These are phyloP conservation scores for Heliamphora pulchella DNA, from an alignment of 179 eudicot genomes.

Conservation along the genomic window DNA sequence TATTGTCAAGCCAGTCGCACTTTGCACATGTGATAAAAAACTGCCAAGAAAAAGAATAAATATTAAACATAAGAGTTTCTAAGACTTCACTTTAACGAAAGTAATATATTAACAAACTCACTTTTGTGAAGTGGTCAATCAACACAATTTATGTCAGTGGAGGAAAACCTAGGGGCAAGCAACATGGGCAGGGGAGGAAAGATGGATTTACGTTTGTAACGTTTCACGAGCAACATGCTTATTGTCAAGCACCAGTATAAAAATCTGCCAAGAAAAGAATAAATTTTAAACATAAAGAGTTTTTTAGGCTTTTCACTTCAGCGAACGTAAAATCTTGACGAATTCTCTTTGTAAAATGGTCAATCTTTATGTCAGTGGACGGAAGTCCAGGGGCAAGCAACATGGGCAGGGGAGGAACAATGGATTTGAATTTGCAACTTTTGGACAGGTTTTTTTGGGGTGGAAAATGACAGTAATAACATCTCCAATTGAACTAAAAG, in stretches of 20 bases:
- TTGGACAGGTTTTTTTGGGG: neutral
- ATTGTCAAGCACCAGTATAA: too few relatives aligned
- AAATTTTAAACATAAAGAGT: too few relatives aligned
- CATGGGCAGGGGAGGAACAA: neutral
- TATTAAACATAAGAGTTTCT: neutral
- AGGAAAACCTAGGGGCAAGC: neutral
- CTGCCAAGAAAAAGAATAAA: slow-evolving; percentile 39
- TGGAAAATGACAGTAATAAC: neutral
- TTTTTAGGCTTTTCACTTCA: too few relatives aligned
- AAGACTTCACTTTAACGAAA: neutral
- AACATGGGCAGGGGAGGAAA: neutral
- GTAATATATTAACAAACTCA: neutral
- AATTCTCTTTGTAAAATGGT: too few relatives aligned
- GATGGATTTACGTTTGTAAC: neutral
- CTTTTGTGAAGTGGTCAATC: neutral
- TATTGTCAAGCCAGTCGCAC: slow-evolving; percentile 96
- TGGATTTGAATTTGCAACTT: neutral
- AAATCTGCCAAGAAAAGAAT: too few relatives aligned
- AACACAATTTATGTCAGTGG: neutral
- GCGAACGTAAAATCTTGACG: too few relatives aligned
- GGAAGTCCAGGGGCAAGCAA: too few relatives aligned
- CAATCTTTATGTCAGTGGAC: too few relatives aligned
- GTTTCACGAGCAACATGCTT: neutral
- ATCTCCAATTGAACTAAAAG: neutral
- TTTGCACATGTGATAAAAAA: slow-evolving; percentile 85